Base-by-base conservation (phyloP, 495 filamentous ascomycete genomes). In the Penicillium bialowiezense region DNA sequence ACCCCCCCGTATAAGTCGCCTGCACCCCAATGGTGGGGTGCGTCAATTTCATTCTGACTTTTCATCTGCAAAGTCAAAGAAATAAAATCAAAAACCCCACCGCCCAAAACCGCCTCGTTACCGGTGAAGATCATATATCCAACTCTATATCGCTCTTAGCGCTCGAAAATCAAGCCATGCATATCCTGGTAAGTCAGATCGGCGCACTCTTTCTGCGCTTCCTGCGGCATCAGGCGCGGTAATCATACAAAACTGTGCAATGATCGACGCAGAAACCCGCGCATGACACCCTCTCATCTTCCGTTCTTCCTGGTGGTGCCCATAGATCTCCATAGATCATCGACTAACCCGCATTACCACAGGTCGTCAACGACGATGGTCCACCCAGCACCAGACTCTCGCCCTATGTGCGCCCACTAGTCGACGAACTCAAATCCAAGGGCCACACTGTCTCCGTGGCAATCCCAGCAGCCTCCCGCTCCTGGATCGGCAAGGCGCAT, bases 401-500 rank as follows among this genome's bases (percentile, higher is more conserved):
- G 0, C 93, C 93, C 6, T 98, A 98, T 65, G 78, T 97, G 51
- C 89, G 88, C 63, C 83, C 87, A 33, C 83, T 96, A 60, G 85
- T 96, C 33, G 70, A 82, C 38, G 78, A 83, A 23, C 86, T 98
- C 50, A 81, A 93, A 71, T 55, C 69, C 32, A 80, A 81, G n/a
- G 89, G 90, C 35, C 91, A 95, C 69, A 75, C 71, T 45, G 88
- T 97, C 64, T 91, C 88, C n/a, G 91, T 97, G 48, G 85, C 91
- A 56, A 83, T 97, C 32, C 93, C 93, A 1, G 84, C 95, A 63
- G 81, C 82, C 13, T 95, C 96, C 56, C 86, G 91, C 28, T 95
- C 89, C 13, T 98, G 93, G 93, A 97, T 98, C 63, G 91, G 91
- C 48, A 98, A 98, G 72, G 93, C 93, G 2, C 92, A 97, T 67